Percentiles rank a stretch among this genome's conserved stretches.
phyloP scores from a whole-genome alignment of 768 basidiomycete genomes.

The Panellus pusillus region DNA sequence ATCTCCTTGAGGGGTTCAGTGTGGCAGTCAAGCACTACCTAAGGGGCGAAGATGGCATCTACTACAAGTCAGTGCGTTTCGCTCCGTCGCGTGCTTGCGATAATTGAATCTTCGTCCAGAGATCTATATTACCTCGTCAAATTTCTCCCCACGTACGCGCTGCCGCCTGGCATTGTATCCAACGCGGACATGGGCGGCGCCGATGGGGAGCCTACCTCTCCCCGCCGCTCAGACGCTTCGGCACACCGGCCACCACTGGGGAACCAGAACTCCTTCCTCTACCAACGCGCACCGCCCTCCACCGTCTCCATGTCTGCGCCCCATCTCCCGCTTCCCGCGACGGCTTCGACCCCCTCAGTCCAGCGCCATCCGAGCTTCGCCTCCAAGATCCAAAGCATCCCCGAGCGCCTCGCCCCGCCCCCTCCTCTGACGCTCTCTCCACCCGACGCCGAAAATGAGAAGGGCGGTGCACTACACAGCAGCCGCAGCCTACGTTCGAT shows the following conservation, averaged over 20 bases:
- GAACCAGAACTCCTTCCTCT: constrained; percentile 23
- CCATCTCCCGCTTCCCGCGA: constrained; percentile 31
- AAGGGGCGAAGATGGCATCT: constrained; percentile 48
- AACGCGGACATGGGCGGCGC: constrained; percentile 26
- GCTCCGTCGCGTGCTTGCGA: not conserved
- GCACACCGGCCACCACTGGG: constrained; percentile 1
- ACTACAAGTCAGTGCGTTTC: constrained; percentile 32
- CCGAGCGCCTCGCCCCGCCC: constrained; percentile 22
- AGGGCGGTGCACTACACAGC: not conserved
- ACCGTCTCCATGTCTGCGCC: constrained; percentile 19
- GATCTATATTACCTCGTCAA: constrained; percentile 72
- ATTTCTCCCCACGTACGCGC: constrained; percentile 65
- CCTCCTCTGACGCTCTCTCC: constrained; percentile 26
- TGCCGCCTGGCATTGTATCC: constrained; percentile 52
- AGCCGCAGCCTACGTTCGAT: constrained; percentile 4
- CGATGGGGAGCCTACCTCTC: constrained; percentile 5
- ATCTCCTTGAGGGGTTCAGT: constrained; percentile 64
- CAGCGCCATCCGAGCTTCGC: constrained; percentile 12
- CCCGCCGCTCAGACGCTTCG: constrained; percentile 10
- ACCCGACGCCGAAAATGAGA: constrained; percentile 12
- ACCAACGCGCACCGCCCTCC: constrained; percentile 22
- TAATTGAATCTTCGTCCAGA: constrained; percentile 23
- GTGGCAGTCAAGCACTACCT: constrained; percentile 72
- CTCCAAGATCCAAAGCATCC: constrained; percentile 16
- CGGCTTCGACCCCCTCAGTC: constrained; percentile 15